Conservation (phyloP, 257 asterid species). For the Petrea volubilis region DNA sequence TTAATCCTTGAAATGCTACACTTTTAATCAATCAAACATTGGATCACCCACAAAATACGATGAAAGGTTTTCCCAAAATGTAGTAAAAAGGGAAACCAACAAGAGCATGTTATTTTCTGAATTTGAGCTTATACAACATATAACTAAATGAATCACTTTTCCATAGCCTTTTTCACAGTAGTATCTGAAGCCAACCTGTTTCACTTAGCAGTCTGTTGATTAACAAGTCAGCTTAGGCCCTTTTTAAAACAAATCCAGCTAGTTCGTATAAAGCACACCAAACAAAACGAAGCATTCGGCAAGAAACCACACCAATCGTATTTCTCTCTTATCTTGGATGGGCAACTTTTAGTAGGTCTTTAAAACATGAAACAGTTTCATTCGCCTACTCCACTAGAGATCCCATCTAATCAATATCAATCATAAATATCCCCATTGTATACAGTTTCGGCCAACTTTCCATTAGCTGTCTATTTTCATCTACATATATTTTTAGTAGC, state of each 20-base stretch:
- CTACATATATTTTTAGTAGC: conserved; percentile 4
- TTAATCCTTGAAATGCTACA: background rate
- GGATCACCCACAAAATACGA: background rate
- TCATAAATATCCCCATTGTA: background rate
- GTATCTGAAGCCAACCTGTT: too few species aligned
- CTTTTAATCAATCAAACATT: background rate
- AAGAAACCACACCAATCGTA: background rate
- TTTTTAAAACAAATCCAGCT: too few species aligned
- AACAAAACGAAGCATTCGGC: background rate
- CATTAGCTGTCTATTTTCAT: background rate
- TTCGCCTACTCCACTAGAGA: background rate
- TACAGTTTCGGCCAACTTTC: background rate
- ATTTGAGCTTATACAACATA: too few species aligned
- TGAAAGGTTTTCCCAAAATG: background rate
- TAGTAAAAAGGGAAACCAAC: too few species aligned
- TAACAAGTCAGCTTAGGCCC: too few species aligned
- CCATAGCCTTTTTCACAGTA: too few species aligned
- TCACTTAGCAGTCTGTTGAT: too few species aligned
- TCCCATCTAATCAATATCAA: background rate
- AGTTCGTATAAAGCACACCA: too few species aligned
- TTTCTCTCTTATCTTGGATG: background rate
- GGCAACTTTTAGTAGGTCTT: background rate
- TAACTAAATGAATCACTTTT: too few species aligned
- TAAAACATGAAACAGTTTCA: background rate
- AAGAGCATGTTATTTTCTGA: too few species aligned